These are phyloP conservation scores for Quercus engelmannii DNA, from an alignment of 306 rosid genomes.

Conservation along the genomic window DNA sequence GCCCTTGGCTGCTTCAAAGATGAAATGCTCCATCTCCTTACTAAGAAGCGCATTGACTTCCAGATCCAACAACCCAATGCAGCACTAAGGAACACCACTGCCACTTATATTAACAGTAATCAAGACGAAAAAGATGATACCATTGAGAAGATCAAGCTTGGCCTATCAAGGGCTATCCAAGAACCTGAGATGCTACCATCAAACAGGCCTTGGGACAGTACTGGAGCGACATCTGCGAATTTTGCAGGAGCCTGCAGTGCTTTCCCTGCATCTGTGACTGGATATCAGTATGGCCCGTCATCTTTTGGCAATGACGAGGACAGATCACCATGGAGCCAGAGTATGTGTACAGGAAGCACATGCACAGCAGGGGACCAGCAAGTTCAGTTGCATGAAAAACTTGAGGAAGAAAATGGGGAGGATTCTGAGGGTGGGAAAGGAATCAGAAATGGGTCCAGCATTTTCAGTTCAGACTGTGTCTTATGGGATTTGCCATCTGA, in stretches of 20 bases:
- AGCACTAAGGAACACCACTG: slow-evolving; percentile 23
- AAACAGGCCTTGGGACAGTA: slow-evolving; percentile 61
- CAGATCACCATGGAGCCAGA: slow-evolving; percentile 80
- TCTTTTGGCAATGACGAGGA: slow-evolving; percentile 57
- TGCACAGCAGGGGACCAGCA: slow-evolving; percentile 73
- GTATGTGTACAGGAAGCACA: slow-evolving; percentile 80
- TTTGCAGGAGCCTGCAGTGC: slow-evolving; percentile 52
- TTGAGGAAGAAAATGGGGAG: slow-evolving; percentile 55
- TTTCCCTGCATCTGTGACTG: slow-evolving; percentile 49
- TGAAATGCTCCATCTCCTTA: slow-evolving; percentile 78
- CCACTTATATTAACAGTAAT: slow-evolving; percentile 42
- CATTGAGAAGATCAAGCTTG: slow-evolving; percentile 67
- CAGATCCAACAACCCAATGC: slow-evolving; percentile 60
- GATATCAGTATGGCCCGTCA: slow-evolving; percentile 52
- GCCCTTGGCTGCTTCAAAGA: slow-evolving; percentile 89
- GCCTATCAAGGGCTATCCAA: slow-evolving; percentile 66
- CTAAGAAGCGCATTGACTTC: slow-evolving; percentile 58
- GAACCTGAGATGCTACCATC: slow-evolving; percentile 54
- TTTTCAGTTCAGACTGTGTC: slow-evolving; percentile 72
- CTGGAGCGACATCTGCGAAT: slow-evolving; percentile 41
- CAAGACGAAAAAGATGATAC: slow-evolving; percentile 50
- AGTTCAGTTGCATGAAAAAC: slow-evolving; percentile 48
- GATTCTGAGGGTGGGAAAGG: slow-evolving; percentile 60
- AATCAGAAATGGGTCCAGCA: slow-evolving; percentile 56
- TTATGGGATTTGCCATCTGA: slow-evolving; percentile 89